phyloP scores from a whole-genome alignment of 2,329 filamentous ascomycete species.

The Sordariomycetes sp. region DNA sequence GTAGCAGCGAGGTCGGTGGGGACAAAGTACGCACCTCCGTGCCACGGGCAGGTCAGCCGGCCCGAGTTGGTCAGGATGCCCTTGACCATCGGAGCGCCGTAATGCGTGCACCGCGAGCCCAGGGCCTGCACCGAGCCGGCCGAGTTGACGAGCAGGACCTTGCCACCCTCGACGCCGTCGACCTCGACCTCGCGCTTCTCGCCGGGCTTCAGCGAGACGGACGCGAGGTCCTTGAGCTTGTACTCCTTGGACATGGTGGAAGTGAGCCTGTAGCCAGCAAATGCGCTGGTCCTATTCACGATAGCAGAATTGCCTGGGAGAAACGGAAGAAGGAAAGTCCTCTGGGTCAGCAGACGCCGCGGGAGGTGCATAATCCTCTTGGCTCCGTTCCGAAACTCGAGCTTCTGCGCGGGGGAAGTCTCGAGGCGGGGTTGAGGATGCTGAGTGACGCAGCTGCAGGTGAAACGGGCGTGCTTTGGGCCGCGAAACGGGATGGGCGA shows the following conservation, averaged over 20 bases:
- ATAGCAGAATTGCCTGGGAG: background rate
- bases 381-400: background rate
- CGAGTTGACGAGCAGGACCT: slow-evolving; percentile 76
- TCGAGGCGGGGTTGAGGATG: background rate
- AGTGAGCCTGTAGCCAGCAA: background rate
- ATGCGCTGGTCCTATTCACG: background rate
- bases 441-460: background rate
- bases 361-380: background rate
- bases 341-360: background rate
- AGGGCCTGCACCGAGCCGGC: slow-evolving; percentile 68
- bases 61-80: slow-evolving; percentile 77
- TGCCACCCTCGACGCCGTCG: slow-evolving; percentile 76
- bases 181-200: slow-evolving; percentile 86
- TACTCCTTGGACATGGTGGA: slow-evolving; percentile 33
- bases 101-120: slow-evolving; percentile 80
- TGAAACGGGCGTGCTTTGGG: background rate
- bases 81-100: slow-evolving; percentile 79
- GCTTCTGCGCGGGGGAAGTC: background rate
- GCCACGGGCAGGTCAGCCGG: slow-evolving; percentile 88
- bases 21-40: slow-evolving; percentile 66
- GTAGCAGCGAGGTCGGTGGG: slow-evolving; percentile 4
- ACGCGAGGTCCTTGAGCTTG: slow-evolving; percentile 66
- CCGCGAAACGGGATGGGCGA: background rate
- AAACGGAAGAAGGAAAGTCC: background rate
- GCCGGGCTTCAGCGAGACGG: slow-evolving; percentile 63